phyloP scores from a whole-genome alignment of 139 green algal species.

The Nannochloris sp. region DNA sequence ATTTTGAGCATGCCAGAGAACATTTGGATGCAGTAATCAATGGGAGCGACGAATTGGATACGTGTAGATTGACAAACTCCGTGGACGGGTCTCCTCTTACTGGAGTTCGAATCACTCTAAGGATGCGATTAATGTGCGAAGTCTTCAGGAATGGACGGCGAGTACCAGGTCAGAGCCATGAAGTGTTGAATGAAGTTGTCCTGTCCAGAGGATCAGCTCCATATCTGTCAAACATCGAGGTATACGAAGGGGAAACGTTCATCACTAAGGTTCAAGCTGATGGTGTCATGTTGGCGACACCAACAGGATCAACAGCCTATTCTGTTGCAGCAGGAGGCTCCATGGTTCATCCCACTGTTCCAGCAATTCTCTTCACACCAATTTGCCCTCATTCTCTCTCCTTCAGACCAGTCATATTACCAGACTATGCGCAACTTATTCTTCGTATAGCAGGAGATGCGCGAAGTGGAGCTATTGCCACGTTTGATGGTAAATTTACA shows the following conservation, averaged over 20 bases:
- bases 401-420: constrained; percentile 94
- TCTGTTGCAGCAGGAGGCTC: constrained; percentile 80
- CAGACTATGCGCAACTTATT: constrained; percentile 81
- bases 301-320: constrained; percentile 95
- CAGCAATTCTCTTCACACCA: constrained; percentile 87
- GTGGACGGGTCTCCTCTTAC: constrained; percentile 12
- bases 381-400: constrained; percentile 94
- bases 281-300: constrained; percentile 89
- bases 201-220: constrained; percentile 76
- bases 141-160: constrained; percentile 34
- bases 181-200: constrained; percentile 95
- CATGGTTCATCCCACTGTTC: constrained; percentile 87
- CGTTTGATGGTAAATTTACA: constrained; percentile 86
- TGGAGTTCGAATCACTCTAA: constrained; percentile 90
- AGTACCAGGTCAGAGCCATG: constrained; percentile 18
- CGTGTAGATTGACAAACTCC: constrained; percentile 12
- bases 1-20: constrained; percentile 48
- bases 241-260: constrained; percentile 66
- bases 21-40: constrained; percentile 76
- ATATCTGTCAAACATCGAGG: constrained; percentile 93
- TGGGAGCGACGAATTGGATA: constrained; percentile 38
- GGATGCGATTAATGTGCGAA: constrained; percentile 88
- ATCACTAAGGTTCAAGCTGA: constrained; percentile 87
- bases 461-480: constrained; percentile 79
- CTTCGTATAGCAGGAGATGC: constrained; percentile 69